Base-by-base conservation (phyloP, 1,284 basidiomycete species). In the Mycena citricolor region DNA sequence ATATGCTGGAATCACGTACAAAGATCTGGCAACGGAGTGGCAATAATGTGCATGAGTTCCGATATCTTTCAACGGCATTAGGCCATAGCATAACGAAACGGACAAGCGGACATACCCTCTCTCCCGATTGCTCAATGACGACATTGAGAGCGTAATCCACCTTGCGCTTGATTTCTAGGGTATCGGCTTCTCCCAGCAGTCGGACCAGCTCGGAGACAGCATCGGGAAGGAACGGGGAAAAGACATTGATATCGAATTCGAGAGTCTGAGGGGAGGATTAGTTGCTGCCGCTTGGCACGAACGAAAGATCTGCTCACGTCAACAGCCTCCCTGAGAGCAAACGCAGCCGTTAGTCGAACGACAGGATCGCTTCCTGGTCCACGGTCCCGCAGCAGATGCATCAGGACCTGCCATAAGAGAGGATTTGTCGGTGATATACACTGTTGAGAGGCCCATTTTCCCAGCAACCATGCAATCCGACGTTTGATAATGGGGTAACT, bases 401-500 rank as follows among this genome's bases (percentile, higher is more conserved):
- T 69, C 0, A 95, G 70, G 22, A 90, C 76, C 55, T 90, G 78
- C 91, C 91, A 95, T 8, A 91, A 70, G 37, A 75, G 67, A 3
- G 76, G 64, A 54, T 84, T 78, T 50, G 81, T 81, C 2, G 83
- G 74, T 14, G 74, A 68, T 23, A 71, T 68, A 37, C 46, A 52
- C 49, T 78, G 74, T 42, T 89, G 83, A 4, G 75, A 70, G 19
- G 90, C 76, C 83, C 88, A 91, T 71, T 86, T 87, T 11, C 91
- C 91, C 32, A 95, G 77, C 5, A 94, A 66, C 90, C 91, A 94
- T 0, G 90, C 91, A 49, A 94, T 86, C 31, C 92, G 79, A 16
- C 91, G 80, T 65, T 94, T 93, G 48, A 94, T 77, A 35, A 94
- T 88, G 0, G 89, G 86, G 57, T 86, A 90, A 44, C 89, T 93